A percentile compares a stretch with the other conserved stretches of the same genome.
Evolutionary conservation across 2,329 filamentous ascomycete species (phyloP).

Genomic region (Penicillium occitanis): DNA sequence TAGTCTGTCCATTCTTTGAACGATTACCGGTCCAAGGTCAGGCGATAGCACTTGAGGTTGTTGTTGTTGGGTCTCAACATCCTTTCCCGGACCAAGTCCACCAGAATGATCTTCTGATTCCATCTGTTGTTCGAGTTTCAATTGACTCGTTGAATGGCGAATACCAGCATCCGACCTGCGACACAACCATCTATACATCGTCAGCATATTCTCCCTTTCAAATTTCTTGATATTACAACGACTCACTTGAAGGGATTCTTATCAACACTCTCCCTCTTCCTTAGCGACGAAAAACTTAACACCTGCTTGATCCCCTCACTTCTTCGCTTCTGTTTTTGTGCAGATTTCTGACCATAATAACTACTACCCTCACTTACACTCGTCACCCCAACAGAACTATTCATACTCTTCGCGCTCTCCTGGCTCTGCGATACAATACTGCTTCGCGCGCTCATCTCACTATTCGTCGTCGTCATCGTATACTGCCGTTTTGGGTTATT

Average conservation of each 20-base stretch:
- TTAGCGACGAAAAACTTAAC: neutral
- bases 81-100: too few species aligned
- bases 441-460: slow-evolving; percentile 8
- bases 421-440: neutral
- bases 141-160: neutral
- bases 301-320: neutral
- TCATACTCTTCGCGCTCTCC: neutral
- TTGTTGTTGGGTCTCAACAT: too few species aligned
- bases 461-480: neutral
- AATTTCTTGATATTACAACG: neutral
- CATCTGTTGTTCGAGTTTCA: neutral
- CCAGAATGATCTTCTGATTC: neutral
- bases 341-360: slow-evolving; percentile 1
- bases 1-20: slow-evolving; percentile 10
- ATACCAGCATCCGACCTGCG: slow-evolving; percentile 9
- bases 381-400: slow-evolving; percentile 4
- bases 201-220: neutral
- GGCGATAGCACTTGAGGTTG: too few species aligned
- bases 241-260: slow-evolving; percentile 16
- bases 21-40: neutral
- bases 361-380: slow-evolving; percentile 10
- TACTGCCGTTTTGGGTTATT: neutral
- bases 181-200: slow-evolving; percentile 15
- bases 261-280: neutral
- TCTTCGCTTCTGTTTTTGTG: neutral